Conservation (phyloP, 1,139 yeast species). For the Kodamaea alishanica region DNA sequence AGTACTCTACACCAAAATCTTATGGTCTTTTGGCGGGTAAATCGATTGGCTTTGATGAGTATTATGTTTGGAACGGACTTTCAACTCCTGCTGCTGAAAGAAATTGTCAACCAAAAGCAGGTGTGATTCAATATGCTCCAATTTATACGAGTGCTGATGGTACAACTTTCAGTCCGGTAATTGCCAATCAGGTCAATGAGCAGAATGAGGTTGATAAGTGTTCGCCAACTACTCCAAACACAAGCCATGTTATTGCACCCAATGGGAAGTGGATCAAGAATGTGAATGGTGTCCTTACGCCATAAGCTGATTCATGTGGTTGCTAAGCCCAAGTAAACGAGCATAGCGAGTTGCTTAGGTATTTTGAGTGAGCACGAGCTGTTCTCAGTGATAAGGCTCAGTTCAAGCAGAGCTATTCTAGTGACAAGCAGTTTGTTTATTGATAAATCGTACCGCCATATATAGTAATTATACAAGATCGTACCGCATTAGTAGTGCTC, state of each 20-base stretch:
- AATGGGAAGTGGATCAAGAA: not conserved
- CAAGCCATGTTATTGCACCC: not conserved
- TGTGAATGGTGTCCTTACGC: not conserved
- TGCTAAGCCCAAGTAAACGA: no score
- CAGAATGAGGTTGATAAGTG: not conserved
- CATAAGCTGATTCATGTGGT: no score
- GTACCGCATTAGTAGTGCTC: no score
- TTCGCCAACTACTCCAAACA: not conserved
- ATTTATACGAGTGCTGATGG: not conserved
- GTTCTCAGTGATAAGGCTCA: no score
- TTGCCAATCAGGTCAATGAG: no score
- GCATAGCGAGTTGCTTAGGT: no score
- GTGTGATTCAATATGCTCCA: slow-evolving; percentile 3
- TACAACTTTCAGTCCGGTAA: not conserved
- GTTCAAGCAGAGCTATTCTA: no score
- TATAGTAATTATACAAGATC: no score
- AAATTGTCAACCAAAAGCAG: slow-evolving; percentile 1
- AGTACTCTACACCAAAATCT: not conserved
- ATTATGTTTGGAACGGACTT: not conserved
- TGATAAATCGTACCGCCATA: no score
- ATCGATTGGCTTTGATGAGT: slow-evolving; percentile 1
- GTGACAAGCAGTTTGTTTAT: no score
- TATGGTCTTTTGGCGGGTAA: slow-evolving; percentile 1
- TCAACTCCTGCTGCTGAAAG: not conserved
- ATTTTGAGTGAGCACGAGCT: no score